These are phyloP conservation scores for Lolium multiflorum DNA, from an alignment of 176 grass and related monocot genomes.

Conservation along the genomic window DNA sequence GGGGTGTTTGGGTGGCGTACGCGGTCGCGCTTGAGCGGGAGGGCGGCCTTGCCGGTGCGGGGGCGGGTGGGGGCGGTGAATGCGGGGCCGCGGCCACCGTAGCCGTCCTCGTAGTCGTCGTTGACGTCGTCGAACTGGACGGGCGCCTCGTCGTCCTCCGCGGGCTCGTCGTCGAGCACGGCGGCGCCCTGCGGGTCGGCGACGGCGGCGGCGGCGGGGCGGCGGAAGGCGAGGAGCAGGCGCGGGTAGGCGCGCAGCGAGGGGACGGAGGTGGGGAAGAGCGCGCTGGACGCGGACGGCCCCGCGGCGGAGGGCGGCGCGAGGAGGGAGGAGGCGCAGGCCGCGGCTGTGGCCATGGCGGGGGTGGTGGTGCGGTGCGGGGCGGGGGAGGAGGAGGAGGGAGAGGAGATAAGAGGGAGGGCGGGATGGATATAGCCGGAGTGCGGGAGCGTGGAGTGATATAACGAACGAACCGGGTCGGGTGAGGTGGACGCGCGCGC, in stretches of 20 bases:
- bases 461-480: slow-evolving; percentile 16
- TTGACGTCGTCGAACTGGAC: slow-evolving; percentile 45
- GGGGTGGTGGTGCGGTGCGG: background rate
- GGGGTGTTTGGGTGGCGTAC: slow-evolving; percentile 37
- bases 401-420: slow-evolving; percentile 28
- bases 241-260: slow-evolving; percentile 54
- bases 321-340: slow-evolving; percentile 50
- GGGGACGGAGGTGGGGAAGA: slow-evolving; percentile 51
- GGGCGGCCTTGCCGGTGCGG: slow-evolving; percentile 91
- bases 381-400: background rate
- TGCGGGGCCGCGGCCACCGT: slow-evolving; percentile 48
- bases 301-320: slow-evolving; percentile 10
- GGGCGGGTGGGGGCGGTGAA: slow-evolving; percentile 62
- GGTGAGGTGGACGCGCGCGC: background rate
- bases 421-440: slow-evolving; percentile 36
- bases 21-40: slow-evolving; percentile 88
- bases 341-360: slow-evolving; percentile 47
- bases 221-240: slow-evolving; percentile 49
- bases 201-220: slow-evolving; percentile 49
- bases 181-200: slow-evolving; percentile 53
- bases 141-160: slow-evolving; percentile 8
- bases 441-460: slow-evolving; percentile 36
- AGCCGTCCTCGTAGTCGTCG: slow-evolving; percentile 40
- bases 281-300: slow-evolving; percentile 31
- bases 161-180: slow-evolving; percentile 31